These are phyloP conservation scores for Podila minutissima DNA, from an alignment of 192 early-diverging fungal genomes.

Conservation along the genomic window DNA sequence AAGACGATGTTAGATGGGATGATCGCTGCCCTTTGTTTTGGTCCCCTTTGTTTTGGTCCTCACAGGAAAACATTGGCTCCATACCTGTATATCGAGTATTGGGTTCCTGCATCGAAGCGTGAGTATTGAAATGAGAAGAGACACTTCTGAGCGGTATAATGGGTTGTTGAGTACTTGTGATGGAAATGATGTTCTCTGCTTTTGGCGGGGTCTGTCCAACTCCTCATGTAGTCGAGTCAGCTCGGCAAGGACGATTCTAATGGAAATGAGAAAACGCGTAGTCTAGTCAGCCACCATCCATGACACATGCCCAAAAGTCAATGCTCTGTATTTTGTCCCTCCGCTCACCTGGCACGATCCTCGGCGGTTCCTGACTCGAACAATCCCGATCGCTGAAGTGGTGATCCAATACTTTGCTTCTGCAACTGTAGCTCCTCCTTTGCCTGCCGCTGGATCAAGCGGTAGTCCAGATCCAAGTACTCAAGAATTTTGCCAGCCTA, in stretches of 20 bases:
- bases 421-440: conserved; percentile 43
- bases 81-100: conserved; percentile 20
- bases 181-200: neutral
- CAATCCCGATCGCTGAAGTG: neutral
- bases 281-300: too few species aligned
- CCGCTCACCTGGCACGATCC: conserved; percentile 37
- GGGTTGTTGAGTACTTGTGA: conserved; percentile 16
- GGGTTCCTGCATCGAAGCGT: conserved; percentile 23
- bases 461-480: conserved; percentile 32
- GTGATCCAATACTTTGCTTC: conserved; percentile 11
- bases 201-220: neutral
- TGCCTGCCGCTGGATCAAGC: conserved; percentile 38
- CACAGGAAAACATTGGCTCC: neutral
- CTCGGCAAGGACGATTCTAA: neutral
- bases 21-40: neutral
- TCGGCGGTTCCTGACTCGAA: conserved; percentile 33
- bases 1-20: neutral
- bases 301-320: too few species aligned
- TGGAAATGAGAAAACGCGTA: neutral
- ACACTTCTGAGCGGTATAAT: conserved; percentile 25
- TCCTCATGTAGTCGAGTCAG: neutral
- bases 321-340: neutral
- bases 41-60: neutral
- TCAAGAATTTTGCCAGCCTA: conserved; percentile 18
- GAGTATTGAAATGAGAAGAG: conserved; percentile 10